Percentiles rank a stretch among this genome's conserved stretches.
Conservation (phyloP, 2,329 filamentous ascomycete species). For the Cercospora sesami region DNA sequence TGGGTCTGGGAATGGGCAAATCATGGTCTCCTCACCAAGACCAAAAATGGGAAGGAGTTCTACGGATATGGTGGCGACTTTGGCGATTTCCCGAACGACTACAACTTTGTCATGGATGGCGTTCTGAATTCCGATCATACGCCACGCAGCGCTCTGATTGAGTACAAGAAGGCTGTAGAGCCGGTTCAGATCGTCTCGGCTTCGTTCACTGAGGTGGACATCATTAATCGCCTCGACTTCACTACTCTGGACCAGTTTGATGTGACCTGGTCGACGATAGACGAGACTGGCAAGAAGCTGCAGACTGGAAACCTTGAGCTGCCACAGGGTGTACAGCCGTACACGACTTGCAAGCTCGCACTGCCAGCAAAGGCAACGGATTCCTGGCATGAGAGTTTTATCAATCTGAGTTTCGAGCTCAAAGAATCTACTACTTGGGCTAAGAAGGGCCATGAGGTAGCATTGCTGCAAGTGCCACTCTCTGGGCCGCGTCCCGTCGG, state of each 20-base stretch:
- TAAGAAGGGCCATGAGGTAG: conserved; percentile 41
- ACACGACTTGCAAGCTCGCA: conserved; percentile 22
- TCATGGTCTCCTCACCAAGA: conserved; percentile 46
- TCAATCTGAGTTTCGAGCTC: conserved; percentile 37
- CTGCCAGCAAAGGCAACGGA: conserved; percentile 16
- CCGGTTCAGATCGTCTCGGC: conserved; percentile 37
- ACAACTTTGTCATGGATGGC: conserved; percentile 50
- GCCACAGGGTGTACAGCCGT: conserved; percentile 22
- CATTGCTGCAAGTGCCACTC: conserved; percentile 39
- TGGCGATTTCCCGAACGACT: conserved; percentile 44
- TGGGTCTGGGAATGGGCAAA: conserved; percentile 52
- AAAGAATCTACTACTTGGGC: conserved; percentile 39
- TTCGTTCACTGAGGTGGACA: conserved; percentile 26
- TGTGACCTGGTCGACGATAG: conserved; percentile 24
- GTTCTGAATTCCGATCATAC: conserved; percentile 46
- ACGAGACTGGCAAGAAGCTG: conserved; percentile 19
- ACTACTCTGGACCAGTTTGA: conserved; percentile 41
- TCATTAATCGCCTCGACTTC: conserved; percentile 38
- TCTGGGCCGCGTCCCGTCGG: neutral
- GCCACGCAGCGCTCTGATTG: conserved; percentile 44
- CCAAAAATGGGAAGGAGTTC: conserved; percentile 42
- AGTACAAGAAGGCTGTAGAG: conserved; percentile 49
- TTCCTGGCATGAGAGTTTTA: conserved; percentile 20
- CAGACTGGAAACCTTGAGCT: conserved; percentile 15
- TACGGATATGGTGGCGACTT: conserved; percentile 50